Conservation (phyloP, 768 basidiomycete species). For the Auricularia heimuer region DNA sequence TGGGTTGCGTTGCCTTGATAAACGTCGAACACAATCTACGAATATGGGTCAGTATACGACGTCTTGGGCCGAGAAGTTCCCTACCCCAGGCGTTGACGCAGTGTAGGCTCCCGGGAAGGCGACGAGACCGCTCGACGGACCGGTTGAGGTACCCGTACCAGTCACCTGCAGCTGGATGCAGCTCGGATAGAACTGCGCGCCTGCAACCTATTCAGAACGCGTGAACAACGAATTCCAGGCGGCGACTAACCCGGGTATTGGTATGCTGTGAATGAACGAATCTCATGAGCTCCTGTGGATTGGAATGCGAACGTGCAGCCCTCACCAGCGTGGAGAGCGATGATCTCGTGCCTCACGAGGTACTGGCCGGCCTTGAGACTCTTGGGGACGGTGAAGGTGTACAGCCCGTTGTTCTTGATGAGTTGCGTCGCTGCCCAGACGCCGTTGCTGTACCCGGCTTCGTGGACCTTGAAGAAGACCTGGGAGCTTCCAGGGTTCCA, state of each 20-base stretch:
- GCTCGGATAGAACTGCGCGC: slow-evolving; percentile 35
- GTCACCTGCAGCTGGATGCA: slow-evolving; percentile 40
- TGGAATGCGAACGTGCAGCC: slow-evolving; percentile 15
- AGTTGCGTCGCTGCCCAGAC: slow-evolving; percentile 36
- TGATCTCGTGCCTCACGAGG: slow-evolving; percentile 36
- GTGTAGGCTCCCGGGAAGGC: slow-evolving; percentile 34
- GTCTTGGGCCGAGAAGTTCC: slow-evolving; percentile 6
- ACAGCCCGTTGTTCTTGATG: slow-evolving; percentile 31
- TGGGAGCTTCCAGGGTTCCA: slow-evolving; percentile 34
- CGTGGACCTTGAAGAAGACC: slow-evolving; percentile 44
- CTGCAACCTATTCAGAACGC: slow-evolving; percentile 27
- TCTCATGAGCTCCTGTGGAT: neutral
- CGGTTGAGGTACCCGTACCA: slow-evolving; percentile 34
- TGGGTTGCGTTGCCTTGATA: slow-evolving; percentile 15
- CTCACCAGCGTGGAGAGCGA: neutral
- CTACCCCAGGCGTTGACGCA: neutral
- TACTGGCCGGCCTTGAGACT: slow-evolving; percentile 39
- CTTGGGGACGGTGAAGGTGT: slow-evolving; percentile 37
- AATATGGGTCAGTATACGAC: slow-evolving; percentile 16
- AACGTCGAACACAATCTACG: slow-evolving; percentile 12
- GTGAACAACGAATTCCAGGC: too few species aligned
- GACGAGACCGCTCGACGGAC: slow-evolving; percentile 30
- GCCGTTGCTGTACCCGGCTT: slow-evolving; percentile 36
- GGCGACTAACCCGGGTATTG: neutral
- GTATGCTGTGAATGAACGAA: neutral